Evolutionary conservation across 768 basidiomycete genomes (phyloP).

Genomic region (Agaricus blazei): DNA sequence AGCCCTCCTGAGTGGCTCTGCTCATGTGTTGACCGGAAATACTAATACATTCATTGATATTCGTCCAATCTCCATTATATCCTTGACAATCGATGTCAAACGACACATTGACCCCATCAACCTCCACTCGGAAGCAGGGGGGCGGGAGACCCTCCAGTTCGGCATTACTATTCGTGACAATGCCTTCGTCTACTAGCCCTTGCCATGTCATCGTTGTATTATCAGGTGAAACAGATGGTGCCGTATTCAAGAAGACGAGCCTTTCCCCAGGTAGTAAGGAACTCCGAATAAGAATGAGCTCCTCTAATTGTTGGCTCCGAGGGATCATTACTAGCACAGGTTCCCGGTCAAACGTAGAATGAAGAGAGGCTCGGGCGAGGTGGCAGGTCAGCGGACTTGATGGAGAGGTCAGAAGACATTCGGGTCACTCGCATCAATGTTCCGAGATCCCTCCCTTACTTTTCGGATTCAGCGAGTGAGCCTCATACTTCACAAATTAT

Average conservation of each 20-base stretch:
- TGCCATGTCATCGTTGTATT: conserved; percentile 10
- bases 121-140: conserved; percentile 8
- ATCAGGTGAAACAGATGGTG: background rate
- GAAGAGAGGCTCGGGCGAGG: too few species aligned
- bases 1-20: conserved; percentile 43
- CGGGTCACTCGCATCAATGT: too few species aligned
- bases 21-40: conserved; percentile 44
- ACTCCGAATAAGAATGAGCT: conserved; percentile 54
- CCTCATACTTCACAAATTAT: too few species aligned
- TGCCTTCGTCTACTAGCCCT: background rate
- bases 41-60: conserved; percentile 9
- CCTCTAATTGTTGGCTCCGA: conserved; percentile 28
- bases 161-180: background rate
- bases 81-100: conserved; percentile 11
- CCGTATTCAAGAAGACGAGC: conserved; percentile 35
- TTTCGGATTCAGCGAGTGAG: background rate
- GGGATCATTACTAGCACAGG: background rate
- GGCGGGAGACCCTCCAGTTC: conserved; percentile 9
- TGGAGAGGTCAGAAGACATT: too few species aligned
- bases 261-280: conserved; percentile 62
- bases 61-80: conserved; percentile 7
- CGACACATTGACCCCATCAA: conserved; percentile 2
- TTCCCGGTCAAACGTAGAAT: too few species aligned
- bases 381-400: too few species aligned
- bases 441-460: too few species aligned